Percentiles rank a stretch among this genome's conserved stretches.
These are phyloP conservation scores for Centella asiatica DNA, from an alignment of 129 eudicot species.

Conservation along the genomic window DNA sequence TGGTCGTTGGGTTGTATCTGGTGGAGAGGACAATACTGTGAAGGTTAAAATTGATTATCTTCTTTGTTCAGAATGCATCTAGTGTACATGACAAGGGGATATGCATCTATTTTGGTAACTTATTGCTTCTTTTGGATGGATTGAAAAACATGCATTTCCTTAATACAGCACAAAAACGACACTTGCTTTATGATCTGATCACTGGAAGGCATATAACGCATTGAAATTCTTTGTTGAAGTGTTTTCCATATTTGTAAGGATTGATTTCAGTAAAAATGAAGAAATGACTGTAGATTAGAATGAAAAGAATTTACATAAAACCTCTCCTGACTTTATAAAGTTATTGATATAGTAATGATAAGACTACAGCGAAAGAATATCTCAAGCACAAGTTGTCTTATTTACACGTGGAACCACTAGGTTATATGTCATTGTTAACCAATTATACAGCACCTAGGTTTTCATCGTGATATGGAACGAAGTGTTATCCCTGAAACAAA, in stretches of 20 bases:
- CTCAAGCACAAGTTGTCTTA: no score
- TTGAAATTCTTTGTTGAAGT: not conserved
- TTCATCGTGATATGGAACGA: no score
- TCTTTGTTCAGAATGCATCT: slow-evolving; percentile 13
- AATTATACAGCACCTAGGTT: no score
- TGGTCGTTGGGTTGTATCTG: slow-evolving; percentile 99
- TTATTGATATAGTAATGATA: no score
- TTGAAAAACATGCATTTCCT: not conserved
- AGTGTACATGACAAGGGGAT: not conserved
- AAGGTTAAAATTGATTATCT: slow-evolving; percentile 41
- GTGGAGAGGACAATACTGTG: slow-evolving; percentile 96
- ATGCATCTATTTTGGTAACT: not conserved
- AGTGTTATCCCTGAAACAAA: slow-evolving; percentile 7
- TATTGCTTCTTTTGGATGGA: not conserved
- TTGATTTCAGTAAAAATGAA: no score
- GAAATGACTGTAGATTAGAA: no score
- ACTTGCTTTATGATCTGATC: not conserved
- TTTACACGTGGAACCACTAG: no score
- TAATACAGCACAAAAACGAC: not conserved
- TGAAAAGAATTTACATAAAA: no score
- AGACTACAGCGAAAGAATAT: no score
- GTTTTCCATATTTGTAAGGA: no score
- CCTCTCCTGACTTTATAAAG: no score
- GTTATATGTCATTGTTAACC: no score
- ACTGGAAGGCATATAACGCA: not conserved